Evolutionary conservation across 495 filamentous ascomycete genomes (phyloP), one percentile per base, ranked within the genome.

Genomic region (Penicillium angulare): DNA sequence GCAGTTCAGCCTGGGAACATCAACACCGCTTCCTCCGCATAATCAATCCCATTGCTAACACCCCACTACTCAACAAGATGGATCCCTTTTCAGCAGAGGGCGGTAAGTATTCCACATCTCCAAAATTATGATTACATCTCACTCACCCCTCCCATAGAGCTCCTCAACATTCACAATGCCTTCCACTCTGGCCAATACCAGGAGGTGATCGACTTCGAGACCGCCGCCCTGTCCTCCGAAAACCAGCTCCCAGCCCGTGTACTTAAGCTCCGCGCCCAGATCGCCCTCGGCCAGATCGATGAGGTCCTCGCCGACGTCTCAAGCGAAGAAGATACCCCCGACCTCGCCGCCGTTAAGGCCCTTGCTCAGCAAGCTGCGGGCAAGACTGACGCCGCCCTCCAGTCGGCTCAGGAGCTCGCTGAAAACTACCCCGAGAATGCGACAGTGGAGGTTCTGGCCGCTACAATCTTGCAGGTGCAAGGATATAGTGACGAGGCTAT

Each of bases 61-160:
- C 53, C 52, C 45, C 51, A 53, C 77, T 58, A 9, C 41, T 51
- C 23, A 43, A 31, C 44, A 63, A 57, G 42, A 95, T 95, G 89
- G 93, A 98, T 77, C 93, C 92, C 52, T 98, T 92, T 65, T 95
- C 90, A 17, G 80, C 88, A 58, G 93, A 97, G 77, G 90, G 90
- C 77, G 85, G 85, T 86, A 69, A 52, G 75, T 15, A 38, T 38
- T 13, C 4, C 13, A 9, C 3, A 24, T 17, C 12, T 23, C 43
- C 15, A 36, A 13, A 24, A 24, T 13, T 16, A 2, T 12, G 43
- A 27, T 43, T 36, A 12, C 43, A 34, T 18, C 13, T 26, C 39
- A 40, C 55, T 55, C 33, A 59, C 36, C 6, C 15, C 15, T 55
- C 33, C 42, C 43, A n/a, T 63, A 87, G 93, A 98, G 75, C 84